These are phyloP conservation scores for Aphanomyces stellatus DNA, from an alignment of 352 stramenopile species.

Conservation along the genomic window DNA sequence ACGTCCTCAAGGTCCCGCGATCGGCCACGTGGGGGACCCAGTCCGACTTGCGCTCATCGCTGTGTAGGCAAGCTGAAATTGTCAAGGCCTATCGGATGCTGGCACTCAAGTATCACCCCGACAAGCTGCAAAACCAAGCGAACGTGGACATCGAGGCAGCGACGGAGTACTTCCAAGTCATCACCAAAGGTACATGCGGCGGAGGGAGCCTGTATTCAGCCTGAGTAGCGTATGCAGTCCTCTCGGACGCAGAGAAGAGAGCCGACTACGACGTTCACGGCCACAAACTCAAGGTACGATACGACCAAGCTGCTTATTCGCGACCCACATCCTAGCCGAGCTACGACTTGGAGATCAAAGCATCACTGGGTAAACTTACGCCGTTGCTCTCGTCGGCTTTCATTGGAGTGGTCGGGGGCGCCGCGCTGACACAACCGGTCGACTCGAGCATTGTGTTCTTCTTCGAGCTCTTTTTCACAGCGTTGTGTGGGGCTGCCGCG, in stretches of 20 bases:
- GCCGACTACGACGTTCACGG: conserved; percentile 17
- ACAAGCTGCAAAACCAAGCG: conserved; percentile 17
- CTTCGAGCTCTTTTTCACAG: conserved; percentile 15
- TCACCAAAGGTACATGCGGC: conserved; percentile 14
- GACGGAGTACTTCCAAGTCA: conserved; percentile 15
- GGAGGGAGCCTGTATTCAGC: not conserved
- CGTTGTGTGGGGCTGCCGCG: not conserved
- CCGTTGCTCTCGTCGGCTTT: not conserved
- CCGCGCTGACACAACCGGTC: not conserved
- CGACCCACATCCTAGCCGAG: too few relatives aligned
- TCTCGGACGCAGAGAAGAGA: conserved; percentile 6
- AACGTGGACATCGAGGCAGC: conserved; percentile 6
- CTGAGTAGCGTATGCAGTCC: conserved; percentile 18
- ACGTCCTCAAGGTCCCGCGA: conserved; percentile 9
- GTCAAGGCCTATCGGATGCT: conserved; percentile 17
- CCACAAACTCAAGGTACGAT: conserved; percentile 12
- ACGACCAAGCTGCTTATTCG: not conserved
- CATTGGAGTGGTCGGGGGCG: not conserved
- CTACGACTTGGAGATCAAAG: conserved; percentile 19
- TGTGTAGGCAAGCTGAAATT: conserved; percentile 15
- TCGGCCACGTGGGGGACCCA: conserved; percentile 3
- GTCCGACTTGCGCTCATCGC: not conserved
- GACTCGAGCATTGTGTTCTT: conserved; percentile 8
- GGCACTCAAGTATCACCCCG: conserved; percentile 17
- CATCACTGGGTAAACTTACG: conserved; percentile 5